phyloP scores from a whole-genome alignment of 169 alveolate genomes.

The Babesia bigemina region DNA sequence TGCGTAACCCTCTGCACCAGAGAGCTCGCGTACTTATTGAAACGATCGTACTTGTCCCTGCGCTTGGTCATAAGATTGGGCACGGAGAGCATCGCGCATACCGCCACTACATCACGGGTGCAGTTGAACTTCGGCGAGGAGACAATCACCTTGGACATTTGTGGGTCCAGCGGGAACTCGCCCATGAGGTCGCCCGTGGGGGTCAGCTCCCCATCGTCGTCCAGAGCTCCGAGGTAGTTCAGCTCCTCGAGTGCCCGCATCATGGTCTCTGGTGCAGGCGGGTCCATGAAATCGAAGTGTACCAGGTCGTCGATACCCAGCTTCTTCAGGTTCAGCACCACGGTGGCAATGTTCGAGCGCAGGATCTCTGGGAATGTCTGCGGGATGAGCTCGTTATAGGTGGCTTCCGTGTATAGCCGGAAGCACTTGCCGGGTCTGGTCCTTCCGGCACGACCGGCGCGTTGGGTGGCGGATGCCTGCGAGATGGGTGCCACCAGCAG shows the following conservation, averaged over 20 bases:
- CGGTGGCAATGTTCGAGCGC: constrained; percentile 94
- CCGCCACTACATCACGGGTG: constrained; percentile 86
- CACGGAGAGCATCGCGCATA: constrained; percentile 92
- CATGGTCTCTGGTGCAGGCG: constrained; percentile 99
- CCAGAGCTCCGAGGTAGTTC: constrained; percentile 95
- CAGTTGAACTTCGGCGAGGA: constrained; percentile 85
- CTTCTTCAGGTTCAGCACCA: constrained; percentile 93
- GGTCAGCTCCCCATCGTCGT: constrained; percentile 98
- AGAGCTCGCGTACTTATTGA: constrained; percentile 91
- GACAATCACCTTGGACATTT: constrained; percentile 91
- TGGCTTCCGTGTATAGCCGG: constrained; percentile 97
- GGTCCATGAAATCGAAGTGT: constrained; percentile 99
- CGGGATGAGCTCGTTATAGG: constrained; percentile 90
- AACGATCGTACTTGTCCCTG: constrained; percentile 76
- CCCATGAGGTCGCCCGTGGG: constrained; percentile 94
- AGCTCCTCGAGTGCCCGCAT: constrained; percentile 96
- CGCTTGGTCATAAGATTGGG: constrained; percentile 93
- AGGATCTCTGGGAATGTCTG: constrained; percentile 98
- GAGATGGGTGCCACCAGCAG: constrained; percentile 96
- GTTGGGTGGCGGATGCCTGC: constrained; percentile 97
- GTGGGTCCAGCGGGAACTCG: constrained; percentile 99
- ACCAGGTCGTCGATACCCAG: constrained; percentile 97
- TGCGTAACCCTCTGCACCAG: constrained; percentile 87
- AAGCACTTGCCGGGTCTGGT: constrained; percentile 99
- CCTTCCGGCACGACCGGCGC: constrained; percentile 99